These are phyloP conservation scores for Lactarius indigo DNA, from an alignment of 768 basidiomycete genomes.

Conservation along the genomic window DNA sequence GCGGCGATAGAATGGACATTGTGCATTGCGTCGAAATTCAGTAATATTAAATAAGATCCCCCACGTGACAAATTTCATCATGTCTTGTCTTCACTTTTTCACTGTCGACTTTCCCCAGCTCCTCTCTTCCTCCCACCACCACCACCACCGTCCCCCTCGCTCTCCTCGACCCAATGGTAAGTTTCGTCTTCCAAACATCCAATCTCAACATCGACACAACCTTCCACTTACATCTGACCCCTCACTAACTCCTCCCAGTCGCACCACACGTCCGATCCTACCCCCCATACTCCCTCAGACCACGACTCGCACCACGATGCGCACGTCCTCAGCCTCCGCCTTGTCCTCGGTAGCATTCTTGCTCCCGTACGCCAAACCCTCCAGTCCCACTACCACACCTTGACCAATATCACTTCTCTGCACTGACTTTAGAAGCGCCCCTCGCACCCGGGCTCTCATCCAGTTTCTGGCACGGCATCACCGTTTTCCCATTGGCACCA, in stretches of 20 bases:
- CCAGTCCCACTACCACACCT: background rate
- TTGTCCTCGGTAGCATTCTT: slow-evolving; percentile 59
- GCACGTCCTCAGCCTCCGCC: slow-evolving; percentile 38
- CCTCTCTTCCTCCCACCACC: background rate
- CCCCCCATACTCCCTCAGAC: slow-evolving; percentile 12
- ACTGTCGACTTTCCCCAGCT: background rate
- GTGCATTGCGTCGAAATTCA: background rate
- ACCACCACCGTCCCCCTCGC: background rate
- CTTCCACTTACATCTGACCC: no score
- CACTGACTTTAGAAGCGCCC: slow-evolving; percentile 45
- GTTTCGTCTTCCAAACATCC: no score
- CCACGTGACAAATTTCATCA: background rate
- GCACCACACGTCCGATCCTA: slow-evolving; percentile 1
- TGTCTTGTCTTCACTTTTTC: no score
- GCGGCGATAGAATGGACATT: background rate
- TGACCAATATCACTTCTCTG: slow-evolving; percentile 8
- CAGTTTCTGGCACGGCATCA: slow-evolving; percentile 50
- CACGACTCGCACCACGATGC: slow-evolving; percentile 33
- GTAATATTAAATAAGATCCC: background rate
- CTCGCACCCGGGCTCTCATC: slow-evolving; percentile 37
- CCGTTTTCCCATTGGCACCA: slow-evolving; percentile 41
- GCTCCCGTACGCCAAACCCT: slow-evolving; percentile 45
- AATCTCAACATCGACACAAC: background rate
- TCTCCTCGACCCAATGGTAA: background rate
- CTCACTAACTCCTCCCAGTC: slow-evolving; percentile 1